A percentile compares a stretch with the other conserved stretches of the same genome.
Conservation (phyloP, 495 filamentous ascomycete genomes). For the Pseudevernia furfuracea region DNA sequence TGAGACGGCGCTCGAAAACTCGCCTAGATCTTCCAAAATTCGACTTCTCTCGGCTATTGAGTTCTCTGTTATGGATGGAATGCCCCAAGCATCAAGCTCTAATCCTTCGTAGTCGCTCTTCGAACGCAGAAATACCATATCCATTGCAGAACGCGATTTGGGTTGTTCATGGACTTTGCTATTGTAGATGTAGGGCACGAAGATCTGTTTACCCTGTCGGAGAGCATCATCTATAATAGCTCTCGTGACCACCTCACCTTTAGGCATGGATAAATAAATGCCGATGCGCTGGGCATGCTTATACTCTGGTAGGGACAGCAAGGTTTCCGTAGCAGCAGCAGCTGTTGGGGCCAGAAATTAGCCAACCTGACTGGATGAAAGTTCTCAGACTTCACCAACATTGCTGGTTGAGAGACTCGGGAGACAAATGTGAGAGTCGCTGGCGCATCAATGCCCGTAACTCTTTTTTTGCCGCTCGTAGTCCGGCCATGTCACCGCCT, state of each 20-base stretch:
- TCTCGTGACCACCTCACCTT: slow-evolving; percentile 72
- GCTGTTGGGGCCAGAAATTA: slow-evolving; percentile 41
- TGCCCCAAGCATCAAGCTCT: slow-evolving; percentile 79
- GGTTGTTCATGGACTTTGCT: slow-evolving; percentile 35
- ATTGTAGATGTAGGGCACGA: slow-evolving; percentile 80
- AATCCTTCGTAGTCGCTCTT: slow-evolving; percentile 68
- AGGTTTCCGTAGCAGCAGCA: slow-evolving; percentile 44
- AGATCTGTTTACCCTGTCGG: slow-evolving; percentile 68
- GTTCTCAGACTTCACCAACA: slow-evolving; percentile 42
- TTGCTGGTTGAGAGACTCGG: slow-evolving; percentile 53
- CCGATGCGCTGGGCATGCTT: slow-evolving; percentile 63
- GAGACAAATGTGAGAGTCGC: slow-evolving; percentile 48
- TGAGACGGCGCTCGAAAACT: neutral
- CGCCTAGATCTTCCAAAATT: slow-evolving; percentile 45
- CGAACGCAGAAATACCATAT: slow-evolving; percentile 77
- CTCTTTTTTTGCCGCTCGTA: slow-evolving; percentile 64
- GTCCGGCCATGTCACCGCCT: slow-evolving; percentile 37
- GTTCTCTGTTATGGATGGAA: slow-evolving; percentile 63
- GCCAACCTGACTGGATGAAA: slow-evolving; percentile 3
- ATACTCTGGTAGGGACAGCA: slow-evolving; percentile 61
- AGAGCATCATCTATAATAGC: slow-evolving; percentile 75
- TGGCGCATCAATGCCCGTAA: slow-evolving; percentile 62
- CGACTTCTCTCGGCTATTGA: slow-evolving; percentile 58
- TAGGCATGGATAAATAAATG: slow-evolving; percentile 88
- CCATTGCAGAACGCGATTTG: slow-evolving; percentile 63